Evolutionary conservation across 179 eudicot genomes (phyloP).

Genomic region (Spinacia oleracea): DNA sequence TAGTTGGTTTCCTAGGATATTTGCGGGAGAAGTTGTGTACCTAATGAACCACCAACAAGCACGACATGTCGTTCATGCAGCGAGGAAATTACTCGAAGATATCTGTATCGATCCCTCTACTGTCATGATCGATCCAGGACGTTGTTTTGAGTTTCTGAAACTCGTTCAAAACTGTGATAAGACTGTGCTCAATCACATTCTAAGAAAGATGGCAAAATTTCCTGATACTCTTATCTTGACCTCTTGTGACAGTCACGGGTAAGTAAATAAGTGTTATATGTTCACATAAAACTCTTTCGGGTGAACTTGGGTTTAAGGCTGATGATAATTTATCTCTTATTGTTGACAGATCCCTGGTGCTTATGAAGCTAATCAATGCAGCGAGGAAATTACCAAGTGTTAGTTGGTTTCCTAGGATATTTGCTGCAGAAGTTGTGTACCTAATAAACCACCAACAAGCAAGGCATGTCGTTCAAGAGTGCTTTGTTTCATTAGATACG

Average conservation of each 20-base stretch:
- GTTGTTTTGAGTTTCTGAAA: not conserved
- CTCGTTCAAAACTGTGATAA: not conserved
- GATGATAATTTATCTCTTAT: not conserved
- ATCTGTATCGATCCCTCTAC: not conserved
- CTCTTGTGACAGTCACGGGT: not conserved
- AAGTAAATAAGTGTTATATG: not conserved
- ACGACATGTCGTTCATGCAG: too few relatives aligned
- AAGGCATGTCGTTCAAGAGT: conserved; percentile 19
- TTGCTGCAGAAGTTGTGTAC: not conserved
- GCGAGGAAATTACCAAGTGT: conserved; percentile 2
- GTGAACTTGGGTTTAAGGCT: not conserved
- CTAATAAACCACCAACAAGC: conserved; percentile 13
- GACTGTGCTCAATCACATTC: not conserved
- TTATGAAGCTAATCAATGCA: conserved; percentile 23
- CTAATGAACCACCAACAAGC: too few relatives aligned
- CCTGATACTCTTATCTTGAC: not conserved
- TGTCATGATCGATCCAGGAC: not conserved
- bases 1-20: not conserved
- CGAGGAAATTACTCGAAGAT: not conserved
- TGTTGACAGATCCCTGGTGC: conserved; percentile 7
- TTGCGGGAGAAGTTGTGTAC: too few relatives aligned
- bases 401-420: not conserved
- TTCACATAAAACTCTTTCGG: too few relatives aligned
- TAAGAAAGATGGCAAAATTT: not conserved
- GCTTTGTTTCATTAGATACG: conserved; percentile 10